Conservation (phyloP, 768 basidiomycete genomes). For the Tylopilus intermedius region DNA sequence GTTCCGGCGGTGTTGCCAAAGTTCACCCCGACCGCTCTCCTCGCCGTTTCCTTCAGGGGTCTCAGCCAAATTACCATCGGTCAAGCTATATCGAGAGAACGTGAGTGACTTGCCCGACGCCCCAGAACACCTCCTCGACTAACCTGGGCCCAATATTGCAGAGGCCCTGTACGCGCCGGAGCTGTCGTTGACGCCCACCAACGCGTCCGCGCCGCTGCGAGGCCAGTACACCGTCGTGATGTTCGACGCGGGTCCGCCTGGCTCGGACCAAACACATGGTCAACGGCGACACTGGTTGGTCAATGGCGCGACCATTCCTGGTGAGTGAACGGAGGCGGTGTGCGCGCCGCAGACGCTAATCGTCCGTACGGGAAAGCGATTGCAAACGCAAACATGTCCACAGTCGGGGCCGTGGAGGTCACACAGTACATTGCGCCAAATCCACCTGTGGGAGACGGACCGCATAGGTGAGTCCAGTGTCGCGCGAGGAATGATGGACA, state of each 20-base stretch:
- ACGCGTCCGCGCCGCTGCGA: conserved; percentile 40
- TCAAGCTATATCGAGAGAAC: conserved; percentile 49
- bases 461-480: conserved; percentile 56
- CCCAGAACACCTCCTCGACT: background rate
- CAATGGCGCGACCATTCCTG: conserved; percentile 51
- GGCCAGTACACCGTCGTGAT: conserved; percentile 65
- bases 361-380: background rate
- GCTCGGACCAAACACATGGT: conserved; percentile 50
- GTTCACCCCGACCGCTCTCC: conserved; percentile 59
- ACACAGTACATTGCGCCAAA: conserved; percentile 70
- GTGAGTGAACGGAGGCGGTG: conserved; percentile 27
- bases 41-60: conserved; percentile 48
- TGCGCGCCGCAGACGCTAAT: background rate
- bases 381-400: conserved; percentile 37
- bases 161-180: conserved; percentile 54
- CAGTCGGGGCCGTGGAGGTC: conserved; percentile 43
- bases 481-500: background rate
- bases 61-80: conserved; percentile 52
- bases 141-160: conserved; percentile 24
- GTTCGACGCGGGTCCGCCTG: conserved; percentile 70
- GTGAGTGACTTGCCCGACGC: conserved; percentile 36
- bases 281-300: conserved; percentile 80
- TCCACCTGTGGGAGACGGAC: conserved; percentile 62
- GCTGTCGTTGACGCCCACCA: conserved; percentile 47
- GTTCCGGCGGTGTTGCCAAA: conserved; percentile 55